Conservation (phyloP, 176 grass and related monocot genomes). For the Carex myosuroides region DNA sequence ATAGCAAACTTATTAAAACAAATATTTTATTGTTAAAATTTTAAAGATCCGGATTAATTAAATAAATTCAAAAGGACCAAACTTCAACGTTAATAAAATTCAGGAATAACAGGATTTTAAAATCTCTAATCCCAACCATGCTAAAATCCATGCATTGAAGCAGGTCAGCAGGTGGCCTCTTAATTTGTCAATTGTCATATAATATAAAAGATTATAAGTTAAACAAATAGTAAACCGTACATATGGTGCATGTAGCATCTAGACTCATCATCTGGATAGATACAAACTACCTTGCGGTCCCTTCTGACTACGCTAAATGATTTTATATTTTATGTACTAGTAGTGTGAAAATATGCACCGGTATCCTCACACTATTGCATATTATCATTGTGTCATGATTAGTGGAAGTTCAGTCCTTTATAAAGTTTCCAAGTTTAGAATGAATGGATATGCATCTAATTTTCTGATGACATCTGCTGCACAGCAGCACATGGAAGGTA, state of each 20-base stretch:
- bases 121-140: conserved; percentile 6
- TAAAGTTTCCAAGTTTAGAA: background rate
- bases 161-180: conserved; percentile 1
- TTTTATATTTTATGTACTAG: background rate
- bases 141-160: conserved; percentile 8
- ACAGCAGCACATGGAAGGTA: background rate
- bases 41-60: too few species aligned
- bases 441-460: background rate
- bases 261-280: background rate
- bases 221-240: background rate
- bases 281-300: background rate
- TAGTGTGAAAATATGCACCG: background rate
- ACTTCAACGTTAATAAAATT: background rate
- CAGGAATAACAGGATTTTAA: background rate
- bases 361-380: background rate
- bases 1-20: too few species aligned
- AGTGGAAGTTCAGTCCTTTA: background rate
- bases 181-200: background rate
- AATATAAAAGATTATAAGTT: background rate
- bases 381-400: background rate
- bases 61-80: background rate
- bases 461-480: background rate
- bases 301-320: background rate
- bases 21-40: too few species aligned
- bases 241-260: conserved; percentile 3